Conservation (phyloP, 2,329 filamentous ascomycete genomes). For the Didymosphaeria variabile region DNA sequence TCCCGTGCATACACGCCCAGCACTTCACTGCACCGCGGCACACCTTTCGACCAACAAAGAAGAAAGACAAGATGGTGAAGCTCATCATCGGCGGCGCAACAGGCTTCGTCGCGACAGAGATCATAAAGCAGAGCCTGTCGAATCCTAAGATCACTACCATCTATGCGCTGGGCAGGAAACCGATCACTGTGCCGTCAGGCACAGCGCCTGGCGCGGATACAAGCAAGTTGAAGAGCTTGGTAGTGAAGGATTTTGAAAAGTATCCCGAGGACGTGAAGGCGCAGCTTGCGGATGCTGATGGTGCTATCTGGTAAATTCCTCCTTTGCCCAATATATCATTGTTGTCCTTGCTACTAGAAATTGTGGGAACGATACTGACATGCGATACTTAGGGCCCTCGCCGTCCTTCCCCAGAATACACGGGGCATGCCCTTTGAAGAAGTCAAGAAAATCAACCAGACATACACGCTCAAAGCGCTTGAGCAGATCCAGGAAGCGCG, state of each 20-base stretch:
- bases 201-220: constrained; percentile 6
- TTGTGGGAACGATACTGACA: background rate
- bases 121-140: constrained; percentile 11
- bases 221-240: constrained; percentile 16
- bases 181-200: constrained; percentile 2
- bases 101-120: constrained; percentile 10
- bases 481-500: constrained; percentile 13
- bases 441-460: constrained; percentile 13
- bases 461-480: constrained; percentile 11
- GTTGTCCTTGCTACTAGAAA: background rate
- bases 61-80: constrained; percentile 12
- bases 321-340: background rate
- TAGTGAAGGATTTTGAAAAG: constrained; percentile 14
- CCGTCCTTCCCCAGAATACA: constrained; percentile 10
- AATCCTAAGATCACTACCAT: constrained; percentile 13
- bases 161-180: constrained; percentile 11
- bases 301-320: constrained; percentile 9
- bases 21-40: too few relatives aligned
- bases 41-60: background rate
- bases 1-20: background rate
- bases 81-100: constrained; percentile 17
- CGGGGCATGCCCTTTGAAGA: constrained; percentile 13
- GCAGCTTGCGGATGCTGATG: constrained; percentile 18
- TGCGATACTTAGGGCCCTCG: constrained; percentile 6
- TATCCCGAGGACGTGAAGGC: constrained; percentile 18